Base-by-base conservation (phyloP, 2,329 filamentous ascomycete genomes). In the Zymoseptoria pseudotritici region DNA sequence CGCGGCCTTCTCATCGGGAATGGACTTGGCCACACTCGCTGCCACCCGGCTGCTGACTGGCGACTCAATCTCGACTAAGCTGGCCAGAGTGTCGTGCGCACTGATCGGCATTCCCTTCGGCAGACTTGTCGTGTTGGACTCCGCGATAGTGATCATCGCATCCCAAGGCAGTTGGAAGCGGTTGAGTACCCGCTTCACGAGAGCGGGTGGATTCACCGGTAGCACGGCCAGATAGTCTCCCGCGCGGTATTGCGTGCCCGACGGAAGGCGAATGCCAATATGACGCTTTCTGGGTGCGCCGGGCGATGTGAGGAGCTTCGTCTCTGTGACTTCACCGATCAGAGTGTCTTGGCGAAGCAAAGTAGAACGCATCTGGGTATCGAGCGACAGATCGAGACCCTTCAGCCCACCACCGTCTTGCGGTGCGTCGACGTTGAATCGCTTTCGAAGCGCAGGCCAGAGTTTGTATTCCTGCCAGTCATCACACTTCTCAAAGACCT, bases 21-120 rank as follows among this genome's bases (percentile, higher is more conserved):
- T 79, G 4, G 75, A 71, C 0, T 79, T 77, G 1, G 78, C 78
- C 50, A 81, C 80, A 11, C 22, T 21, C 24, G 76, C 71, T 11
- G 86, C 67, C 57, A 84, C 77, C 58, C 86, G 83, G 72, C 86
- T 88, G 7, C 87, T 90, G 1, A 86, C 88, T 0, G 87, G 87
- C 66, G 89, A 87, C 3, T 82, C 82, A 1, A 92, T 78, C 73
- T 93, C 89, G 2, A 91, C 83, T 62, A 90, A 91, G 0, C 85
- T 85, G 1, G 83, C 81, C 4, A 92, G 78, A 0, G 91, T 77
- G 60, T 86, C 83, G 13, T 78, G 78, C 0, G 85, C 86, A 0
- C 86, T 83, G 2, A 90, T 77, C 0, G 83, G 80, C 1, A 76
- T 79, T 55, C 81, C 83, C 0, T 79, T 81, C 0, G 89, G 89